Conservation (phyloP, 2,329 filamentous ascomycete genomes). For the Aspergillus bombycis region DNA sequence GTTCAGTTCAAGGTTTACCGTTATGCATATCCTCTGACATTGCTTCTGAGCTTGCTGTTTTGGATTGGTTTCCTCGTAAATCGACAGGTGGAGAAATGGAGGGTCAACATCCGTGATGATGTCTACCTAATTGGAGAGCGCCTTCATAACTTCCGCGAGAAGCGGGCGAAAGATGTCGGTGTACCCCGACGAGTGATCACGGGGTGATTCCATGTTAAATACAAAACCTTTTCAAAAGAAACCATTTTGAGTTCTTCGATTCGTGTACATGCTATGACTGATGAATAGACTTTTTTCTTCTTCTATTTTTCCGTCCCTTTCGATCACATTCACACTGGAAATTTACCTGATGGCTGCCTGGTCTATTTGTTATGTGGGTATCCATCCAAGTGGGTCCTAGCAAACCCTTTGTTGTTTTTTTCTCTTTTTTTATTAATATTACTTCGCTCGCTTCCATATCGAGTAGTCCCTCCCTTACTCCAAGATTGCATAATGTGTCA, state of each 20-base stretch:
- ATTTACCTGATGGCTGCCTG: background rate
- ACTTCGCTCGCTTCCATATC: background rate
- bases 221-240: background rate
- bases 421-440: background rate
- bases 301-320: background rate
- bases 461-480: background rate
- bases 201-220: conserved; percentile 20
- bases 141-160: conserved; percentile 88
- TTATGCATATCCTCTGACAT: conserved; percentile 73
- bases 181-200: conserved; percentile 43
- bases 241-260: background rate
- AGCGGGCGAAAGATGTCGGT: conserved; percentile 43
- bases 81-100: conserved; percentile 72
- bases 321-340: background rate
- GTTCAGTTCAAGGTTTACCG: conserved; percentile 56
- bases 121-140: conserved; percentile 94
- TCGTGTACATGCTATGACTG: conserved; percentile 4
- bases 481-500: background rate
- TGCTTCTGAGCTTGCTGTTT: conserved; percentile 57
- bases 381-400: background rate
- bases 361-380: background rate
- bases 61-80: conserved; percentile 42
- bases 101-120: conserved; percentile 83
- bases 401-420: background rate
- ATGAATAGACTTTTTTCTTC: background rate